A percentile compares a stretch with the other conserved stretches of the same genome.
phyloP scores from a whole-genome alignment of 2,329 filamentous ascomycete species.

The Fusarium nisikadoi region DNA sequence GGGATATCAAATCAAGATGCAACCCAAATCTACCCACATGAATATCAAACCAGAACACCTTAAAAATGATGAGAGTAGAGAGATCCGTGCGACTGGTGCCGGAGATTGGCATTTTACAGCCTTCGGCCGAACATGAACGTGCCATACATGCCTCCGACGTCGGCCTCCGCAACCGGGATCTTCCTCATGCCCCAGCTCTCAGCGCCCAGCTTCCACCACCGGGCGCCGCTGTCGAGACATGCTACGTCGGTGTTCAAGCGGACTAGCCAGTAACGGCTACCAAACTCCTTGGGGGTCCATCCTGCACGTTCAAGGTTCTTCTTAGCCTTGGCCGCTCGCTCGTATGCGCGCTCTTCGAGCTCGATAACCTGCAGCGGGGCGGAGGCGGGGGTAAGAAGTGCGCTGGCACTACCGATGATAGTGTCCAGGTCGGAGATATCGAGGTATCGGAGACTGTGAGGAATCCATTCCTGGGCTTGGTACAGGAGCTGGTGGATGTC shows the following conservation, averaged over 20 bases:
- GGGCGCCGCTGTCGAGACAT: constrained; percentile 59
- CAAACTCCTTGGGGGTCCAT: constrained; percentile 78
- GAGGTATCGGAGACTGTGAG: constrained; percentile 76
- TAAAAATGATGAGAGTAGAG: constrained; percentile 40
- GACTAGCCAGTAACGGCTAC: constrained; percentile 75
- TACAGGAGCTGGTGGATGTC: constrained; percentile 75
- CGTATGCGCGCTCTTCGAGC: constrained; percentile 74
- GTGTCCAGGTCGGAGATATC: constrained; percentile 73
- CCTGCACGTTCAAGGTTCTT: constrained; percentile 70
- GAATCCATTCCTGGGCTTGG: constrained; percentile 56
- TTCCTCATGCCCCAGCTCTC: constrained; percentile 89
- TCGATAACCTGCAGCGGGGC: constrained; percentile 81
- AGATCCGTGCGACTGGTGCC: constrained; percentile 49
- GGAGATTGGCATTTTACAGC: constrained; percentile 54
- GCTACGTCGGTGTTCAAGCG: constrained; percentile 55
- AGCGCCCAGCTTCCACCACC: constrained; percentile 86
- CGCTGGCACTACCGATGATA: constrained; percentile 69
- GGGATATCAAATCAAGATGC: constrained; percentile 43
- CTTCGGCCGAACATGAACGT: constrained; percentile 72
- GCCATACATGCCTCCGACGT: constrained; percentile 95
- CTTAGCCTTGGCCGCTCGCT: constrained; percentile 70
- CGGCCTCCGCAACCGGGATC: constrained; percentile 88
- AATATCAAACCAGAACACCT: constrained; percentile 13
- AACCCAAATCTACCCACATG: constrained; percentile 24
- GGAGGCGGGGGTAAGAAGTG: constrained; percentile 67